Conservation (phyloP, 257 asterid species). For the Capsicum chinense region DNA sequence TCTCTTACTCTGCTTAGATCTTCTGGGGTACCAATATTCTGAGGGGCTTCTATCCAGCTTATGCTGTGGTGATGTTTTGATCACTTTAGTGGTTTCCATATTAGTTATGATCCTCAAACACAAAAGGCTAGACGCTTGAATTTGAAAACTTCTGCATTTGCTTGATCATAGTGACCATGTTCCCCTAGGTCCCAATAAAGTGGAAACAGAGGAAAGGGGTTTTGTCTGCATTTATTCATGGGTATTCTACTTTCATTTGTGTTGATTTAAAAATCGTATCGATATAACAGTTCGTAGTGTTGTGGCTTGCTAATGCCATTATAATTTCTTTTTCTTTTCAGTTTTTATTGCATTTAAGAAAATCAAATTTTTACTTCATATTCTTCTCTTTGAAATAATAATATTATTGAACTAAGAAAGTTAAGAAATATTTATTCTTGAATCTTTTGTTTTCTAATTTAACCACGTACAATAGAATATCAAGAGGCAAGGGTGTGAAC, state of each 20-base stretch:
- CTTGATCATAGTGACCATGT: conserved; percentile 2
- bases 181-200: neutral
- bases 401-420: neutral
- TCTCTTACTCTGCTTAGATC: neutral
- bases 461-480: neutral
- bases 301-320: conserved; percentile 3
- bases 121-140: neutral
- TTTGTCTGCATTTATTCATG: neutral
- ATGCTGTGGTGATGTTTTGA: neutral
- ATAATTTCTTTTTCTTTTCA: neutral
- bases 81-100: conserved; percentile 14
- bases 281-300: neutral
- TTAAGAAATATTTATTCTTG: conserved; percentile 14
- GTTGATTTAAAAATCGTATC: neutral
- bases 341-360: neutral
- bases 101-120: neutral
- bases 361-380: neutral
- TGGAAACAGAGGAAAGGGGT: neutral
- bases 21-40: neutral
- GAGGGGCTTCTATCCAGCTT: neutral
- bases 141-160: neutral
- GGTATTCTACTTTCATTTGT: neutral
- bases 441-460: conserved; percentile 23
- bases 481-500: neutral
- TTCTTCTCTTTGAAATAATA: neutral